phyloP scores from a whole-genome alignment of 2,329 filamentous ascomycete genomes.

The Lomentospora prolificans region DNA sequence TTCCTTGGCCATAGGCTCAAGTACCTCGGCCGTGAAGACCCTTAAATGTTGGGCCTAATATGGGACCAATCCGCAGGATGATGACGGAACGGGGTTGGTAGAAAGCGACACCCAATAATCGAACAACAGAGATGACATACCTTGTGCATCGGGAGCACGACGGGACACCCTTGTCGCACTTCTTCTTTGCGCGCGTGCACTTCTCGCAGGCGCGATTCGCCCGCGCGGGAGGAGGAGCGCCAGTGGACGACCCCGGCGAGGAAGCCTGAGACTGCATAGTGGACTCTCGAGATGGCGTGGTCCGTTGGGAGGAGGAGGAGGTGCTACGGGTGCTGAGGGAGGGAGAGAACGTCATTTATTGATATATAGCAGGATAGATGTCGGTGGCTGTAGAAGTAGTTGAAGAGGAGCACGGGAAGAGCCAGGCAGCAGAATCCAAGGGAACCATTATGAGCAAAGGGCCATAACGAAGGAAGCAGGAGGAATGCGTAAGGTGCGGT shows the following conservation, averaged over 20 bases:
- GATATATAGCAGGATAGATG: neutral
- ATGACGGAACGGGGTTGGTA: too few relatives aligned
- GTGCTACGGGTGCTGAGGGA: neutral
- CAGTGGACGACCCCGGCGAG: conserved; percentile 20
- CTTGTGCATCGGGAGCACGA: conserved; percentile 25
- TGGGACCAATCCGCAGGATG: too few relatives aligned
- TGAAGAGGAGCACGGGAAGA: neutral
- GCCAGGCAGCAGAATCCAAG: neutral
- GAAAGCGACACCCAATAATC: too few relatives aligned
- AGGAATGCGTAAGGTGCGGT: neutral
- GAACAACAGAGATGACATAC: too few relatives aligned
- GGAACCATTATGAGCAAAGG: neutral
- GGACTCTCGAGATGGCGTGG: neutral
- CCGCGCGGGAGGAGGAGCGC: conserved; percentile 16
- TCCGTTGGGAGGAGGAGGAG: neutral
- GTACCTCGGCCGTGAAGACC: neutral
- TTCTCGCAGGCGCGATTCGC: conserved; percentile 27
- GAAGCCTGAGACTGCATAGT: conserved; percentile 11
- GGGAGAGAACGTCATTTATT: neutral
- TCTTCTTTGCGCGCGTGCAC: conserved; percentile 28
- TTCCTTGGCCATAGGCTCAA: neutral
- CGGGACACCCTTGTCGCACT: conserved; percentile 26
- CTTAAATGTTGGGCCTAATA: neutral
- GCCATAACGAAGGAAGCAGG: neutral
- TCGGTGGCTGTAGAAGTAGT: too few relatives aligned